These are phyloP conservation scores for Trifolium subterraneum DNA, from an alignment of 306 rosid species.

Conservation along the genomic window DNA sequence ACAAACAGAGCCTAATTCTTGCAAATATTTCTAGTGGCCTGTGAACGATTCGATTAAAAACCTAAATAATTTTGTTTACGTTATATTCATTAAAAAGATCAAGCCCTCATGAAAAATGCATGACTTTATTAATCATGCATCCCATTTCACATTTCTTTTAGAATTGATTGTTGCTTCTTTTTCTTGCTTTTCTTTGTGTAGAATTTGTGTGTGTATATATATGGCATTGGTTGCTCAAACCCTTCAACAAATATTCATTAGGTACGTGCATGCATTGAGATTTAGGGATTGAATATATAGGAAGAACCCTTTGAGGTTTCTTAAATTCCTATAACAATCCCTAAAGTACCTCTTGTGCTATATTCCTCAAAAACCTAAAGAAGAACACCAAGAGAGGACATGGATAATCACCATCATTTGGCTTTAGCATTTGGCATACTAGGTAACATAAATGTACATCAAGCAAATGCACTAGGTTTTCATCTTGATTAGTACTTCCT, in stretches of 20 bases:
- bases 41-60: neutral
- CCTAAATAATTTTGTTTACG: neutral
- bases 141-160: neutral
- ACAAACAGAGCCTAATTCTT: too few relatives aligned
- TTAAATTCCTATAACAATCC: neutral
- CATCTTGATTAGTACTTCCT: too few relatives aligned
- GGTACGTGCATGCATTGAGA: neutral
- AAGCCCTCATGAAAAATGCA: neutral
- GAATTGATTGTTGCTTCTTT: neutral
- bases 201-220: neutral
- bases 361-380: neutral
- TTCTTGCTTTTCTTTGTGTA: neutral
- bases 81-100: neutral
- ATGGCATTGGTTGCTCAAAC: neutral
- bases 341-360: neutral
- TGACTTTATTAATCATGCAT: neutral
- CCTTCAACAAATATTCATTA: neutral
- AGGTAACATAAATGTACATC: neutral
- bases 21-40: neutral
- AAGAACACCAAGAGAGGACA: neutral
- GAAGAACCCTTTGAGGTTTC: constrained; percentile 13
- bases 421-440: neutral
- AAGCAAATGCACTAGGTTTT: too few relatives aligned
- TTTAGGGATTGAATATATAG: constrained; percentile 11
- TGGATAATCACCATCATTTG: neutral